These are phyloP conservation scores for Aciculoconidium aculeatum DNA, from an alignment of 805 yeast species.

Conservation along the genomic window DNA sequence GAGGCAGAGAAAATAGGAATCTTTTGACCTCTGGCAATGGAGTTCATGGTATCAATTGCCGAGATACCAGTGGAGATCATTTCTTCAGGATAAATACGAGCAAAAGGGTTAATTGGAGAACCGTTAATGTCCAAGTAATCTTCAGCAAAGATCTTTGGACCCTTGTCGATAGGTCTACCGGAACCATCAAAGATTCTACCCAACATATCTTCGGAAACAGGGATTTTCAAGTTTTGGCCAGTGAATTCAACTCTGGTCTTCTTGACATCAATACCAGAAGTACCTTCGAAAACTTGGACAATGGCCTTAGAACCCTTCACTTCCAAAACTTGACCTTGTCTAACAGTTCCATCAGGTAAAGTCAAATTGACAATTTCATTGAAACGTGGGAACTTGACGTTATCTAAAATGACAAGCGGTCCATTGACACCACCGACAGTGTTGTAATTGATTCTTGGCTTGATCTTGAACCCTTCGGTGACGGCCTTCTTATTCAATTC, in stretches of 20 bases:
- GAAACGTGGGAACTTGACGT: conserved; percentile 57
- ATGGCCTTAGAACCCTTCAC: conserved; percentile 96
- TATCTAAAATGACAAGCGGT: conserved; percentile 73
- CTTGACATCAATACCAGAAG: conserved; percentile 97
- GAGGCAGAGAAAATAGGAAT: conserved; percentile 99
- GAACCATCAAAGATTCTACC: conserved; percentile 99
- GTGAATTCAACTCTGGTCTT: conserved; percentile 97
- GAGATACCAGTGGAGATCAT: conserved; percentile 99
- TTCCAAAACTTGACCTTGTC: conserved; percentile 98
- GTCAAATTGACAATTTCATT: conserved; percentile 97
- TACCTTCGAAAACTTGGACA: conserved; percentile 99
- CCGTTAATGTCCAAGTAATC: conserved; percentile 98
- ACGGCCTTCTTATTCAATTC: conserved; percentile 90
- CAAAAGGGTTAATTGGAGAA: conserved; percentile 96
- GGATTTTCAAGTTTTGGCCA: conserved; percentile 86
- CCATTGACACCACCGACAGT: conserved; percentile 99
- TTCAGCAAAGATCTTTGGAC: conserved; percentile 97
- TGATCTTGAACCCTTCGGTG: conserved; percentile 82
- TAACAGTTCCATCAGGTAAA: conserved; percentile 86
- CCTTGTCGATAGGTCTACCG: conserved; percentile 96
- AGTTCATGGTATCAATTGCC: conserved; percentile 98
- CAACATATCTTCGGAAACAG: conserved; percentile 94
- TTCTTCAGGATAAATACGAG: conserved; percentile 99
- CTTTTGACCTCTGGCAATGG: conserved; percentile 99
- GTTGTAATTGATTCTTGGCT: conserved; percentile 89